Percentiles rank a stretch among this genome's conserved stretches.
These are phyloP conservation scores for Conringia planisiliqua DNA, from an alignment of 345 rosid species.

Conservation along the genomic window DNA sequence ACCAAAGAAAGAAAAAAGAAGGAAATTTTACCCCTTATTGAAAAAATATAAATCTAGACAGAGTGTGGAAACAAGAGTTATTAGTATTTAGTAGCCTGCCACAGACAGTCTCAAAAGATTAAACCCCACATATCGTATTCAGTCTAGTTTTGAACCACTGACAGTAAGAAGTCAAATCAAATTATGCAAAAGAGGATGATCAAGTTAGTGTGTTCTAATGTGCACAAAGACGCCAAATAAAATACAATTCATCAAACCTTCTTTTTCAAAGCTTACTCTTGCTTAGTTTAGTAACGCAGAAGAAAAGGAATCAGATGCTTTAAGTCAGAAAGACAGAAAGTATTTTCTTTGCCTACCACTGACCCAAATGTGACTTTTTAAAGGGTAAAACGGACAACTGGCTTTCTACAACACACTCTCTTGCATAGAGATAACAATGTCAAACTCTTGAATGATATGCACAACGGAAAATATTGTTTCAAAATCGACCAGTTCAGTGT, in stretches of 20 bases:
- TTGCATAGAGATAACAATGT: conserved; percentile 2
- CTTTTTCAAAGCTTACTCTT: background rate
- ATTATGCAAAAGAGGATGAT: background rate
- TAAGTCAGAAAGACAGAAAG: conserved; percentile 18
- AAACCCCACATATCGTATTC: background rate
- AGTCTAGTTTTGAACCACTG: background rate
- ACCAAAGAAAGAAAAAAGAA: background rate
- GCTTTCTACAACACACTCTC: conserved; percentile 23
- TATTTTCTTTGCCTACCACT: background rate
- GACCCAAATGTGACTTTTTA: conserved; percentile 4
- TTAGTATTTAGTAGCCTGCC: background rate
- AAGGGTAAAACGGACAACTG: conserved; percentile 9
- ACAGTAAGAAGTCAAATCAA: conserved; percentile 7
- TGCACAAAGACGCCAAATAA: background rate
- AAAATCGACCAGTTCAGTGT: background rate
- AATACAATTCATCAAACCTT: background rate
- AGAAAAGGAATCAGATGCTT: conserved; percentile 31
- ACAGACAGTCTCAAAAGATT: background rate
- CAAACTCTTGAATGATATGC: conserved; percentile 23
- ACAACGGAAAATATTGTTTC: background rate
- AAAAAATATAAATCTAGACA: background rate
- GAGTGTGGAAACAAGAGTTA: background rate
- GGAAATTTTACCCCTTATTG: background rate
- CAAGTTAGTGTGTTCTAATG: background rate
- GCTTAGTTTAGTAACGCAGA: background rate